Percentiles rank a stretch among this genome's conserved stretches.
Conservation (phyloP, 2,329 filamentous ascomycete species). For the Cryphonectria radicalis region DNA sequence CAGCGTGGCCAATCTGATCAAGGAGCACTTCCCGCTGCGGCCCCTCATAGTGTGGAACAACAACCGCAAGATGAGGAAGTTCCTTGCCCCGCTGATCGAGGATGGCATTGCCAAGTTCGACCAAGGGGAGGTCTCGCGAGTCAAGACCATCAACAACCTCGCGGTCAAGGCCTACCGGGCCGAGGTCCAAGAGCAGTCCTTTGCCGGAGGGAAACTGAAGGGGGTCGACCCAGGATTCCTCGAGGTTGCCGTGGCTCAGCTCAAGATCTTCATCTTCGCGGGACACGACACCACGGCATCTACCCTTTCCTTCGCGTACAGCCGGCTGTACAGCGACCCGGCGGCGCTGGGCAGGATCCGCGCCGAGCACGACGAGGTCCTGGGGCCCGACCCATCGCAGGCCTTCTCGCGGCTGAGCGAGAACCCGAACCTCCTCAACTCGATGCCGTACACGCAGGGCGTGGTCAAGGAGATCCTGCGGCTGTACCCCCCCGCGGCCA, state of each 20-base stretch:
- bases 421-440: conserved; percentile 50
- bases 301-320: conserved; percentile 24
- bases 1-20: conserved; percentile 17
- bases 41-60: conserved; percentile 35
- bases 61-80: conserved; percentile 36
- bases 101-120: conserved; percentile 34
- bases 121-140: conserved; percentile 18
- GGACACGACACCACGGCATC: conserved; percentile 29
- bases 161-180: conserved; percentile 35
- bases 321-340: conserved; percentile 33
- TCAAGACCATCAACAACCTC: conserved; percentile 38
- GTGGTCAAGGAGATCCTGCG: conserved; percentile 60
- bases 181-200: conserved; percentile 23
- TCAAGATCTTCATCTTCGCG: conserved; percentile 37
- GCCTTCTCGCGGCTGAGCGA: conserved; percentile 42
- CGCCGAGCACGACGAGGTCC: conserved; percentile 37
- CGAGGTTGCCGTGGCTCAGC: conserved; percentile 30
- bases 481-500: conserved; percentile 52
- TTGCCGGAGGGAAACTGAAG: background rate
- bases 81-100: conserved; percentile 36
- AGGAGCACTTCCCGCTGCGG: conserved; percentile 29
- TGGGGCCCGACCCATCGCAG: conserved; percentile 36
- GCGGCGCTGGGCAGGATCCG: conserved; percentile 34
- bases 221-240: conserved; percentile 21
- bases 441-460: conserved; percentile 56